phyloP scores from a whole-genome alignment of 2,329 filamentous ascomycete species.

The Verticillium longisporum region DNA sequence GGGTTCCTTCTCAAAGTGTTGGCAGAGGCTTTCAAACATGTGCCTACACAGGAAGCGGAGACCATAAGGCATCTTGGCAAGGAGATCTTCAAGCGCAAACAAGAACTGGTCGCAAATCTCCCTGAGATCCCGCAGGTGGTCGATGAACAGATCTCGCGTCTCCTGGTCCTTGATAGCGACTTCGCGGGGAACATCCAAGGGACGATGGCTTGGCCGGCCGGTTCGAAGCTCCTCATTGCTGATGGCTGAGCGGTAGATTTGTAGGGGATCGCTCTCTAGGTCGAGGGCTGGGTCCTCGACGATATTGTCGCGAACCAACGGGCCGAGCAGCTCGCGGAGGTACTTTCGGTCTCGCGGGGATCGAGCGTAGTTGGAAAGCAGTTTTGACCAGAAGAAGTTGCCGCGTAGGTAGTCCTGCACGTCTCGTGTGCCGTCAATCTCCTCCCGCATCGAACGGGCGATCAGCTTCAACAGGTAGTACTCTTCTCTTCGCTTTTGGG shows the following conservation, averaged over 20 bases:
- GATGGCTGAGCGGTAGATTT: slow-evolving; percentile 92
- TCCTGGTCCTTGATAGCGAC: slow-evolving; percentile 94
- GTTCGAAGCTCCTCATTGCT: slow-evolving; percentile 97
- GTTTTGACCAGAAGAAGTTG: slow-evolving; percentile 88
- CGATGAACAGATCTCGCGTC: slow-evolving; percentile 86
- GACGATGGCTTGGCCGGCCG: slow-evolving; percentile 72
- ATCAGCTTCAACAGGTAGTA: slow-evolving; percentile 93
- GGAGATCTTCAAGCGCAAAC: slow-evolving; percentile 68
- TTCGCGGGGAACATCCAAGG: slow-evolving; percentile 80
- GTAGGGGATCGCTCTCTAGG: slow-evolving; percentile 92
- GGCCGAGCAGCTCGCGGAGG: slow-evolving; percentile 76
- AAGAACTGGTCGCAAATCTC: slow-evolving; percentile 95
- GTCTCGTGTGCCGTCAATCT: slow-evolving; percentile 65
- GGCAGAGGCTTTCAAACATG: slow-evolving; percentile 70
- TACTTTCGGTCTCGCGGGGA: slow-evolving; percentile 91
- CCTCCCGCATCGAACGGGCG: slow-evolving; percentile 73
- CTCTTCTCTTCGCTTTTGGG: slow-evolving; percentile 92
- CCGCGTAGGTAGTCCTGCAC: slow-evolving; percentile 83
- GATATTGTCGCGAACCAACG: slow-evolving; percentile 83
- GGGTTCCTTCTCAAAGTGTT: slow-evolving; percentile 74
- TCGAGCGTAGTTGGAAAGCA: slow-evolving; percentile 80
- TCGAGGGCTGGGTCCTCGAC: slow-evolving; percentile 87
- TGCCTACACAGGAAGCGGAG: slow-evolving; percentile 83
- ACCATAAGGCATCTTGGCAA: slow-evolving; percentile 88
- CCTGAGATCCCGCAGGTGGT: slow-evolving; percentile 85